Evolutionary conservation across 1,139 yeast genomes (phyloP).

Genomic region (Saccharomycopsis phalli): DNA sequence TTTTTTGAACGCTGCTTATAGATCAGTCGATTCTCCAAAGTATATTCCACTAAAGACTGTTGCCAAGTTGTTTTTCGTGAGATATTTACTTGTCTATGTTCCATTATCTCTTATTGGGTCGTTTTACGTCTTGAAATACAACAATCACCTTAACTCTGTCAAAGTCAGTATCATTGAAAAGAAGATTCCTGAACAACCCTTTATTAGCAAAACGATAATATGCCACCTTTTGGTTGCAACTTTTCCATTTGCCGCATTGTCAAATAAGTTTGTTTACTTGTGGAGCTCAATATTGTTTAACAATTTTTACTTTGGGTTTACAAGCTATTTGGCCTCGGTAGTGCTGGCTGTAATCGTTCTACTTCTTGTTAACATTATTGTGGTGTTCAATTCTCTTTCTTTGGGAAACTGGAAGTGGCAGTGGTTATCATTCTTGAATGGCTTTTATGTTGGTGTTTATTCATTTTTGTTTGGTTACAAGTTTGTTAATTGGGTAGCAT

Average conservation of each 20-base stretch:
- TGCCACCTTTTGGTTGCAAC: conserved; percentile 7
- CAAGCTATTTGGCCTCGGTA: conserved; percentile 15
- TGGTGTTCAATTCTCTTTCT: conserved; percentile 4
- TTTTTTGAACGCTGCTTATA: conserved; percentile 10
- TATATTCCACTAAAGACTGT: conserved; percentile 1
- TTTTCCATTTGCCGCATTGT: conserved; percentile 14
- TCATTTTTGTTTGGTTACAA: conserved; percentile 11
- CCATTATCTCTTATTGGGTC: conserved; percentile 15
- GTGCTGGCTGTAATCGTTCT: no score
- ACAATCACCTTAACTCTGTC: background rate
- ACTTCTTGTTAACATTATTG: conserved; percentile 1
- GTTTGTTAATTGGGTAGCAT: conserved; percentile 8
- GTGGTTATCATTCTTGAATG: conserved; percentile 9
- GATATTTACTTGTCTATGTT: conserved; percentile 7
- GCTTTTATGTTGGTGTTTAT: conserved; percentile 8
- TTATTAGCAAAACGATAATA: conserved; percentile 6
- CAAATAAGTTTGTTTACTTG: conserved; percentile 5
- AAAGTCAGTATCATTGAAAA: conserved; percentile 17
- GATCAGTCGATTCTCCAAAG: conserved; percentile 12
- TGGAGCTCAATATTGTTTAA: conserved; percentile 16
- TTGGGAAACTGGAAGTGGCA: conserved; percentile 18
- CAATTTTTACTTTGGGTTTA: conserved; percentile 17
- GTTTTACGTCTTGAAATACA: conserved; percentile 5
- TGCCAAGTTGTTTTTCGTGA: conserved; percentile 1
- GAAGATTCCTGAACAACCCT: conserved; percentile 7